Percentiles rank a stretch among this genome's conserved stretches.
Conservation (phyloP, 2,329 filamentous ascomycete species). For the Fusarium burgessii region DNA sequence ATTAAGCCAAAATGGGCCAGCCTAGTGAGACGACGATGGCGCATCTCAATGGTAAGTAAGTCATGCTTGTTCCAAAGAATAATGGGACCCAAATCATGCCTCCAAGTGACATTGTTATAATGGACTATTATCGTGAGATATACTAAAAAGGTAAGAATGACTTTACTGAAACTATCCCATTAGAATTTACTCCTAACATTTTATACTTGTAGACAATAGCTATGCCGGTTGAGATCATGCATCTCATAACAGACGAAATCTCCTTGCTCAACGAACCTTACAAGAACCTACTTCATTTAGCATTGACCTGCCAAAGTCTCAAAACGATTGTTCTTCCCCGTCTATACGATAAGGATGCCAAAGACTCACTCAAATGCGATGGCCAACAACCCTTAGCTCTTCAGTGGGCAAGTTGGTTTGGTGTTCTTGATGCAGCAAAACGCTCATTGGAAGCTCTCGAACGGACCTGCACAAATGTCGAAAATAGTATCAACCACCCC, state of each 20-base stretch:
- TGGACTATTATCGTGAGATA: background rate
- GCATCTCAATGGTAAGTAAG: slow-evolving; percentile 1
- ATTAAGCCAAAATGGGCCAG: background rate
- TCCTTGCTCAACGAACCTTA: slow-evolving; percentile 9
- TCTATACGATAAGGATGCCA: slow-evolving; percentile 24
- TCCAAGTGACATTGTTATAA: no score
- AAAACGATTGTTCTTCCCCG: slow-evolving; percentile 6
- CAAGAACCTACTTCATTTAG: slow-evolving; percentile 10
- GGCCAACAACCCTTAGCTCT: slow-evolving; percentile 20
- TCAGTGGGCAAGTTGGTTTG: slow-evolving; percentile 38
- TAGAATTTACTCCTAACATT: background rate
- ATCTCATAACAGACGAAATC: slow-evolving; percentile 24
- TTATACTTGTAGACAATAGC: slow-evolving; percentile 1
- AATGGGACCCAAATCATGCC: no score
- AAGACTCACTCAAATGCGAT: slow-evolving; percentile 4
- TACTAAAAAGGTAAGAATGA: background rate
- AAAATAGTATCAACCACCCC: slow-evolving; percentile 7
- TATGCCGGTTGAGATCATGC: slow-evolving; percentile 26
- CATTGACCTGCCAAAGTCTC: slow-evolving; percentile 16
- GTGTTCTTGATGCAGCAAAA: slow-evolving; percentile 19
- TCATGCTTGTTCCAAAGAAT: background rate
- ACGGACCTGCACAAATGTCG: background rate
- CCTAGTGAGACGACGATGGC: background rate
- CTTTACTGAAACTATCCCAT: background rate
- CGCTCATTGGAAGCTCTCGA: slow-evolving; percentile 17